These are phyloP conservation scores for Sonneratia caseolaris DNA, from an alignment of 345 rosid genomes.

Conservation along the genomic window DNA sequence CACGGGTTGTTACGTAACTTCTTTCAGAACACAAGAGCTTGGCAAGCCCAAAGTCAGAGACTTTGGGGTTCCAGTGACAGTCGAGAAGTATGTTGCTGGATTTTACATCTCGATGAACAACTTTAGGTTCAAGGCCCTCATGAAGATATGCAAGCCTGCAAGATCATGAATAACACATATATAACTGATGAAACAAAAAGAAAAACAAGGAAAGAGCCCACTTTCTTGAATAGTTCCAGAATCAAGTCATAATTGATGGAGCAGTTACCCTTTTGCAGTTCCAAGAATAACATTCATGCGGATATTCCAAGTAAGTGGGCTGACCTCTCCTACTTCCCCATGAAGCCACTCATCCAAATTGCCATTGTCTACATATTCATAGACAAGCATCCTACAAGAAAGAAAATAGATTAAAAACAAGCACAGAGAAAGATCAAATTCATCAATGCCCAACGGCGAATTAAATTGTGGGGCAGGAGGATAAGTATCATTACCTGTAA, in stretches of 20 bases:
- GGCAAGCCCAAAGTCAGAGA: slow-evolving; percentile 97
- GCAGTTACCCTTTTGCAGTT: slow-evolving; percentile 75
- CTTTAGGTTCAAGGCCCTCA: slow-evolving; percentile 98
- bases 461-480: background rate
- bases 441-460: background rate
- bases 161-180: background rate
- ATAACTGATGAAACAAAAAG: background rate
- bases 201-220: background rate
- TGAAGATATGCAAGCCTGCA: slow-evolving; percentile 90
- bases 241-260: background rate
- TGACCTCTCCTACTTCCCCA: slow-evolving; percentile 80
- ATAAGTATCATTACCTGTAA: slow-evolving; percentile 43
- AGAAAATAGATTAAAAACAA: background rate
- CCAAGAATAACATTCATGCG: slow-evolving; percentile 79
- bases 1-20: slow-evolving; percentile 85
- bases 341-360: slow-evolving; percentile 96
- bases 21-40: slow-evolving; percentile 76
- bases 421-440: background rate
- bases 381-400: slow-evolving; percentile 75
- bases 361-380: slow-evolving; percentile 83
- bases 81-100: slow-evolving; percentile 87
- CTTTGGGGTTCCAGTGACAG: slow-evolving; percentile 81
- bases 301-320: slow-evolving; percentile 89
- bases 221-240: background rate
- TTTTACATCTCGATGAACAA: slow-evolving; percentile 88